Evolutionary conservation across 805 yeast species (phyloP).

Genomic region (Pichia kluyveri): DNA sequence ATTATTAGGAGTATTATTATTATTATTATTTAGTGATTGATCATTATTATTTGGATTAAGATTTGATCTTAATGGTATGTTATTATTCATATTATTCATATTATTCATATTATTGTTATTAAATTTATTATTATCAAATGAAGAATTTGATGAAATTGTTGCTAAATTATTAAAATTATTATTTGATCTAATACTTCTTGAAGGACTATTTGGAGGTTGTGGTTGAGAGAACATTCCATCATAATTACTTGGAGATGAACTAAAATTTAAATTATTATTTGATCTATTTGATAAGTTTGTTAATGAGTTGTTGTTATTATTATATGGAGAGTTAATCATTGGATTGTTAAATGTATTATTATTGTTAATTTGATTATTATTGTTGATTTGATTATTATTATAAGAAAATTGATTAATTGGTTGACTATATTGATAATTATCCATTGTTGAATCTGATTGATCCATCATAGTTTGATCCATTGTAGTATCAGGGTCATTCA

Average conservation of each 20-base stretch:
- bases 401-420: background rate
- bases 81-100: background rate
- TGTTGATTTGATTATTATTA: conserved; percentile 19
- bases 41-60: background rate
- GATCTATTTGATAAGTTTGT: conserved; percentile 9
- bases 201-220: conserved; percentile 28
- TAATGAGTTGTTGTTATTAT: conserved; percentile 16
- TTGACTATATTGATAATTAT: background rate
- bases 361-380: conserved; percentile 22
- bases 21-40: background rate
- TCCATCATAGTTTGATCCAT: conserved; percentile 11
- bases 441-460: conserved; percentile 6
- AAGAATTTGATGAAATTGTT: conserved; percentile 24
- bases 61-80: background rate
- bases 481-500: background rate
- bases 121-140: conserved; percentile 9
- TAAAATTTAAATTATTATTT: conserved; percentile 6
- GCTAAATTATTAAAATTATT: conserved; percentile 16
- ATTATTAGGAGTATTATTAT: conserved; percentile 22
- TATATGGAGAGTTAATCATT: conserved; percentile 10
- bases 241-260: conserved; percentile 19
- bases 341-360: conserved; percentile 18
- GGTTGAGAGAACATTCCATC: conserved; percentile 19
- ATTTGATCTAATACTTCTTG: conserved; percentile 24
- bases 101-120: background rate